These are phyloP conservation scores for Colletotrichum costaricense DNA, from an alignment of 2,329 filamentous ascomycete genomes.

Conservation along the genomic window DNA sequence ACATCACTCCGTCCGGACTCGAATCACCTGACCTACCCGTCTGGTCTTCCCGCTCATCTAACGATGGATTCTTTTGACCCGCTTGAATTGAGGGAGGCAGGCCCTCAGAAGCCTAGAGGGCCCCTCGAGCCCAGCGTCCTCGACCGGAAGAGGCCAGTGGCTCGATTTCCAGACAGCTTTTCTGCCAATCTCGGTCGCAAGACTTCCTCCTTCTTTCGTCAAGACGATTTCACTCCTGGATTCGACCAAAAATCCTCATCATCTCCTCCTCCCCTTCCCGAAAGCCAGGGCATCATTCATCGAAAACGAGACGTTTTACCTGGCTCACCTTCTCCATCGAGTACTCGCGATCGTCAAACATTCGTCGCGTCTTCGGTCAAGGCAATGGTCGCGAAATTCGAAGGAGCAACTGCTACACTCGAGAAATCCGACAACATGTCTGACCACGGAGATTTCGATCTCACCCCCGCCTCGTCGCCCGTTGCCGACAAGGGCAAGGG, in stretches of 20 bases:
- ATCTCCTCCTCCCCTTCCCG: not conserved
- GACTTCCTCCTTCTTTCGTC: not conserved
- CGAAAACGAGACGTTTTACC: constrained; percentile 23
- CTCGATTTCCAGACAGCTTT: constrained; percentile 29
- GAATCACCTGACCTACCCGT: too few species aligned
- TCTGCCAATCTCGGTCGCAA: constrained; percentile 32
- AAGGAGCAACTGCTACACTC: not conserved
- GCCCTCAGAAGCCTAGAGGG: not conserved
- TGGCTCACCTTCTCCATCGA: not conserved
- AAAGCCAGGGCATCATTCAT: constrained; percentile 17
- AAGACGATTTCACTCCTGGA: constrained; percentile 1
- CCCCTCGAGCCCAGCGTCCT: constrained; percentile 35
- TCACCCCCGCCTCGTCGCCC: constrained; percentile 8
- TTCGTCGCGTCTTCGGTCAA: constrained; percentile 28
- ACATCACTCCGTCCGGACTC: not conserved
- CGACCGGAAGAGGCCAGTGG: constrained; percentile 31
- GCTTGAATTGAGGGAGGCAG: not conserved
- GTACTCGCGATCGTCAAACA: constrained; percentile 11
- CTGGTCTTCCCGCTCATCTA: not conserved
- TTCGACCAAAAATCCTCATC: not conserved
- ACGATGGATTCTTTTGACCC: constrained; percentile 7
- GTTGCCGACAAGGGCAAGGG: constrained; percentile 9
- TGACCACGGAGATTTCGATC: not conserved
- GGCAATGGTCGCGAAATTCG: constrained; percentile 32
- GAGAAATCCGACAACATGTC: constrained; percentile 4